Evolutionary conservation across 192 early-diverging fungal species (phyloP), one percentile per base, ranked within the genome.

Genomic region (Coemansia sp.): DNA sequence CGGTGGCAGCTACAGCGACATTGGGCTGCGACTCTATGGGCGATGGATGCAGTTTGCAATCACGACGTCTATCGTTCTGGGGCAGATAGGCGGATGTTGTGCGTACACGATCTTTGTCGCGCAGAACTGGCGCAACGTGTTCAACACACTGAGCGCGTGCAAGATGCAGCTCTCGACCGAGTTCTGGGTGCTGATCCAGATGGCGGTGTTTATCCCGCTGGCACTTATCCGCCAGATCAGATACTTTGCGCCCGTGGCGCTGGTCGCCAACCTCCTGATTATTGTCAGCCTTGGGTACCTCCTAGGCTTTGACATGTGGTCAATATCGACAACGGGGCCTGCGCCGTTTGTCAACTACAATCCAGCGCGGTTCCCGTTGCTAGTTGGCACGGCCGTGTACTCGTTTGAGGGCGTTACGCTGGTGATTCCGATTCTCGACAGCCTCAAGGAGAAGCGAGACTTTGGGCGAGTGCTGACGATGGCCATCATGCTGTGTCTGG

Each of bases 381-480:
- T 97, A 61, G 90, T 99, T 44, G 97, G 97, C 38, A 99, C 97
- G 18, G 97, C 97, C 61, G 93, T 97, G 50, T 96, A 90, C 85
- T 88, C 91, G 15, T 98, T 92, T 68, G 93, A 94, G 78, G 92
- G 94, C 56, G 90, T 98, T 61, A 94, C 95, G 16, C 75, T 95
- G 43, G 89, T 90, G 4, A 87, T 90, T 64, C 89, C 89, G 8
- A 89, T 90, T 43, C 84, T 87, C 8, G 88, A 89, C 66, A 86
- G 87, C 12, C 94, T 97, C 91, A 93, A 90, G 80, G 87, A 94
- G 37, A 94, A 95, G 15, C 84, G 89, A 59, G 83, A 90, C 64
- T 97, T 99, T 72, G 85, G 87, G 9, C 82, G 75, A 30, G 95
- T 97, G 13, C 83, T 99, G 37, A 89, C 90, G 6, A 75, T 86